phyloP scores from a whole-genome alignment of 2,329 filamentous ascomycete genomes.

The Neurospora crassa region DNA sequence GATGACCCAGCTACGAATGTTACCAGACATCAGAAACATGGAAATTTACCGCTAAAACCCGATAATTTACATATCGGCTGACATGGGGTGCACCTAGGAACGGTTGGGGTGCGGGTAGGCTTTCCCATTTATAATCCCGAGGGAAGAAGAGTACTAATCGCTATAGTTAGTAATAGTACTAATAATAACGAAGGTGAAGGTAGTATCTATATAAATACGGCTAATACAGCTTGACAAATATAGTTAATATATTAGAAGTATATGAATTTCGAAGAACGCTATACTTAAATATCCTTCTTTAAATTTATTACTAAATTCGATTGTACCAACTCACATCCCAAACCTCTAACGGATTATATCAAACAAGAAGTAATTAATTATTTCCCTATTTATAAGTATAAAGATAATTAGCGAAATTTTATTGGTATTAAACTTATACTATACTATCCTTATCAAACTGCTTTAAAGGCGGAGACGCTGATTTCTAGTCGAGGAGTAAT shows the following conservation, averaged over 20 bases:
- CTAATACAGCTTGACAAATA: not conserved
- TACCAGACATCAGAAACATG: no score
- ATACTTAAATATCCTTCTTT: not conserved
- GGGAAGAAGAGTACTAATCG: no score
- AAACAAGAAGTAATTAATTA: not conserved
- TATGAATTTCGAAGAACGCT: not conserved
- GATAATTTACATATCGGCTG: no score
- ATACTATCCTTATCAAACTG: not conserved
- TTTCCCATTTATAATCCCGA: no score
- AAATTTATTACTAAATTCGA: not conserved
- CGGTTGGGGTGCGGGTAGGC: no score
- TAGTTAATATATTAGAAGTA: not conserved
- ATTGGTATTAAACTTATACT: not conserved
- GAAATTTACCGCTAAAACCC: no score
- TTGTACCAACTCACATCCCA: not conserved
- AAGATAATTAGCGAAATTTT: not conserved
- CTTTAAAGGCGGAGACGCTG: no score
- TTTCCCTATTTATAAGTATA: not conserved
- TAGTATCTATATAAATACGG: not conserved
- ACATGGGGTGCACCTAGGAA: no score
- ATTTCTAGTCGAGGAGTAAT: no score
- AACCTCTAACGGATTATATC: not conserved
- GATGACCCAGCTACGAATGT: no score
- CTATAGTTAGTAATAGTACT: no score
- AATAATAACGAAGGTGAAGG: not conserved